Percentiles rank a stretch among this genome's conserved stretches.
These are phyloP conservation scores for Nidularia pulvinata DNA, from an alignment of 768 basidiomycete species.

Conservation along the genomic window DNA sequence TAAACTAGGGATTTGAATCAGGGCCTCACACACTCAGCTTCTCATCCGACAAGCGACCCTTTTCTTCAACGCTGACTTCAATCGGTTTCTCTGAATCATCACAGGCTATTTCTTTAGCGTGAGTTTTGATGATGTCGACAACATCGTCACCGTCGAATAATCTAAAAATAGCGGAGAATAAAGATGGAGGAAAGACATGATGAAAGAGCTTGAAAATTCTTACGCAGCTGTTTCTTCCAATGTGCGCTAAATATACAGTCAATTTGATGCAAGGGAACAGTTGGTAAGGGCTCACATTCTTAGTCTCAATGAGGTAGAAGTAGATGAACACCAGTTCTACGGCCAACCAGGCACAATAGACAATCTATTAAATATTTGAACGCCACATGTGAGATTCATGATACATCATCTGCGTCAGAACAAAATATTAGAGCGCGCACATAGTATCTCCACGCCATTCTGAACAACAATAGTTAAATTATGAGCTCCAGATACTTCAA, in stretches of 20 bases:
- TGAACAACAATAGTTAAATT: too few relatives aligned
- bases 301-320: not conserved
- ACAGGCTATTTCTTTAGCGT: too few relatives aligned
- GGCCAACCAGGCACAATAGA: not conserved
- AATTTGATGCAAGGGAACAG: slow-evolving; percentile 2
- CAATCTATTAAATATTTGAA: not conserved
- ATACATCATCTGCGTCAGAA: too few relatives aligned
- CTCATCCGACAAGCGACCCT: too few relatives aligned
- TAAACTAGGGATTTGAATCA: too few relatives aligned
- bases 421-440: too few relatives aligned
- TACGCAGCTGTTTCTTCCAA: slow-evolving; percentile 2
- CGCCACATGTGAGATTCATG: too few relatives aligned
- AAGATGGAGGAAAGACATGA: not conserved
- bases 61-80: too few relatives aligned
- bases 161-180: not conserved
- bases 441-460: slow-evolving; percentile 1
- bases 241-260: not conserved
- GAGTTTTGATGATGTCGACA: not conserved
- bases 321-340: not conserved
- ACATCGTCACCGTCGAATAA: not conserved
- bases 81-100: too few relatives aligned
- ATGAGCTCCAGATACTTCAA: not conserved
- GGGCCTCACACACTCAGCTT: too few relatives aligned
- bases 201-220: not conserved
- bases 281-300: slow-evolving; percentile 6